Evolutionary conservation across 2,329 filamentous ascomycete species (phyloP).

Genomic region (Escovopsis weberi): DNA sequence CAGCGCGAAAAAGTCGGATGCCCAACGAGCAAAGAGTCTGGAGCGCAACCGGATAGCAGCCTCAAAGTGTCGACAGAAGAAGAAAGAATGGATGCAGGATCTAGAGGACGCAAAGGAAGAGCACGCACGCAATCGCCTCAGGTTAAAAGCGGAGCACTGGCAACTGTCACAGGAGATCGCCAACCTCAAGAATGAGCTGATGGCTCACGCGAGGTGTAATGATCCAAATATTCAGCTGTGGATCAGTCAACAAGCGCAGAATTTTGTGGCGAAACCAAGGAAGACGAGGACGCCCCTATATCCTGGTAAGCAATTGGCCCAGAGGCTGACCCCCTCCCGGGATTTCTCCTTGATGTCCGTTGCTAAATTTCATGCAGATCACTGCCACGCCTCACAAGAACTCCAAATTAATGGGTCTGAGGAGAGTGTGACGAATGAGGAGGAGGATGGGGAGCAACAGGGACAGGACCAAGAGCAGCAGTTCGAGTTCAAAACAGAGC

Average conservation of each 20-base stretch:
- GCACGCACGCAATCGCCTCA: too few relatives aligned
- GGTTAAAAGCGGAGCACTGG: slow-evolving; percentile 19
- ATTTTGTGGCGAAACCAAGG: slow-evolving; percentile 23
- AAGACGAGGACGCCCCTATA: too few relatives aligned
- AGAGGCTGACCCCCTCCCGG: too few relatives aligned
- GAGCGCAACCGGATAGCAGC: slow-evolving; percentile 60
- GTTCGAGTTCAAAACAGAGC: too few relatives aligned
- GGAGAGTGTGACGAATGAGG: too few relatives aligned
- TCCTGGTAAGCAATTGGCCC: too few relatives aligned
- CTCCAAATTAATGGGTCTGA: too few relatives aligned
- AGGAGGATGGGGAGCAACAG: too few relatives aligned
- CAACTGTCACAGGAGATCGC: slow-evolving; percentile 29
- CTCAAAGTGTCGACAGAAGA: slow-evolving; percentile 59
- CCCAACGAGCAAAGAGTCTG: slow-evolving; percentile 40
- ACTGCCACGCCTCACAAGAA: too few relatives aligned
- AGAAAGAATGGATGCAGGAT: slow-evolving; percentile 38
- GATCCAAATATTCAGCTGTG: slow-evolving; percentile 38
- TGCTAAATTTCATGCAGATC: too few relatives aligned
- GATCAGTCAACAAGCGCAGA: slow-evolving; percentile 36
- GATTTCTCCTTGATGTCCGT: too few relatives aligned
- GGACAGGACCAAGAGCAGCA: too few relatives aligned
- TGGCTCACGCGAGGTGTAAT: slow-evolving; percentile 37
- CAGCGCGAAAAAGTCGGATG: neutral
- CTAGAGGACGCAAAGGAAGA: slow-evolving; percentile 28
- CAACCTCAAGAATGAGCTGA: slow-evolving; percentile 34